Evolutionary conservation across 1,284 basidiomycete genomes (phyloP).

Genomic region (Cryptococcus neoformans): DNA sequence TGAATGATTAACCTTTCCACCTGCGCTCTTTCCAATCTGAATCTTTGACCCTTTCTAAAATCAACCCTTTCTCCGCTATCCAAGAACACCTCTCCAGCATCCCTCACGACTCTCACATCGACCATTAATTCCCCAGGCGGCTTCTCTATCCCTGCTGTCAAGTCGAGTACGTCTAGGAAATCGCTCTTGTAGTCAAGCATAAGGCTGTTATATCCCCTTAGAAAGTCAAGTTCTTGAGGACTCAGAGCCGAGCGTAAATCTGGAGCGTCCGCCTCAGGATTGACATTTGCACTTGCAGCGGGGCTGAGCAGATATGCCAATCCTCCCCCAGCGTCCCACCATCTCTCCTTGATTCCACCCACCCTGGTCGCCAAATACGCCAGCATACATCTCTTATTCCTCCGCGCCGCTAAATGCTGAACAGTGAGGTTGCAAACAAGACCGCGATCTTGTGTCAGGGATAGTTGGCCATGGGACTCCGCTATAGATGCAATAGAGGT

Average conservation of each 20-base stretch:
- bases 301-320: conserved; percentile 73
- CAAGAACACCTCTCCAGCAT: conserved; percentile 86
- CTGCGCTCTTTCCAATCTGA: conserved; percentile 77
- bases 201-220: conserved; percentile 74
- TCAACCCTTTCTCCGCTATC: conserved; percentile 77
- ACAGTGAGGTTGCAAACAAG: conserved; percentile 71
- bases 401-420: conserved; percentile 78
- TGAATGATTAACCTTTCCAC: conserved; percentile 90
- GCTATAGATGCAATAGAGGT: conserved; percentile 46
- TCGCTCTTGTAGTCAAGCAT: conserved; percentile 81
- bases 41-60: conserved; percentile 82
- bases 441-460: conserved; percentile 46
- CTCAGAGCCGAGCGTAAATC: conserved; percentile 76
- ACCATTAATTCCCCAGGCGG: conserved; percentile 56
- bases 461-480: conserved; percentile 37
- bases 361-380: conserved; percentile 86
- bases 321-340: conserved; percentile 91
- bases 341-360: conserved; percentile 76
- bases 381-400: conserved; percentile 90
- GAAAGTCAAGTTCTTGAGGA: conserved; percentile 87
- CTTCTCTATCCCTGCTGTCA: conserved; percentile 68
- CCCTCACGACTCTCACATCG: conserved; percentile 56
- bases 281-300: conserved; percentile 5
- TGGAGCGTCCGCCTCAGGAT: conserved; percentile 24
- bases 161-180: conserved; percentile 80